These are phyloP conservation scores for Beauveria medogensis DNA, from an alignment of 2,329 filamentous ascomycete genomes.

Conservation along the genomic window DNA sequence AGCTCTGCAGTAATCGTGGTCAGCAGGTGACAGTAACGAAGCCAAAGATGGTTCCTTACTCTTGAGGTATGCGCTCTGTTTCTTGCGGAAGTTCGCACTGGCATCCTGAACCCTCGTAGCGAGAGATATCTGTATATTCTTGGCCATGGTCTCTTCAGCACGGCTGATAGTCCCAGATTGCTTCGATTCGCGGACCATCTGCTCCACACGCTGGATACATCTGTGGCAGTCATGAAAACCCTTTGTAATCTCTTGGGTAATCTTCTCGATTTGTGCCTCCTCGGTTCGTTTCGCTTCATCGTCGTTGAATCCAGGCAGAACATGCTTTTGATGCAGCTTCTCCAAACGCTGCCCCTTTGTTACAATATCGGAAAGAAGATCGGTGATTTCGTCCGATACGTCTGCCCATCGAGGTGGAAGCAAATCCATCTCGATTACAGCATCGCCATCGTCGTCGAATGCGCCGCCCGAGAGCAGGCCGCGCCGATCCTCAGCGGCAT, in stretches of 20 bases:
- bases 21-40: neutral
- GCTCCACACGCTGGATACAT: slow-evolving; percentile 79
- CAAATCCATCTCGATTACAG: slow-evolving; percentile 96
- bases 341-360: slow-evolving; percentile 79
- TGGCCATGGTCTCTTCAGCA: slow-evolving; percentile 91
- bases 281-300: slow-evolving; percentile 82
- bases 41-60: slow-evolving; percentile 44
- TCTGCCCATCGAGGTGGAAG: slow-evolving; percentile 94
- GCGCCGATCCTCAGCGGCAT: slow-evolving; percentile 48
- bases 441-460: slow-evolving; percentile 81
- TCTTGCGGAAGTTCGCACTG: slow-evolving; percentile 89
- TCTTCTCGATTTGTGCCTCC: slow-evolving; percentile 78
- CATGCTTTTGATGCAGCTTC: slow-evolving; percentile 92
- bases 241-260: slow-evolving; percentile 85
- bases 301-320: slow-evolving; percentile 93
- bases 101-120: slow-evolving; percentile 84
- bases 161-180: slow-evolving; percentile 63
- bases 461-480: slow-evolving; percentile 76
- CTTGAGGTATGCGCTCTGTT: slow-evolving; percentile 92
- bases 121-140: slow-evolving; percentile 88
- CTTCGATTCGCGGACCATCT: slow-evolving; percentile 75
- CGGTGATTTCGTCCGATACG: slow-evolving; percentile 85
- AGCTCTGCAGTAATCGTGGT: slow-evolving; percentile 47
- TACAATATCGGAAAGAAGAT: slow-evolving; percentile 71
- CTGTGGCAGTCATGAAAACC: slow-evolving; percentile 85